Evolutionary conservation across 352 stramenopile genomes (phyloP).

Genomic region (Ophiocytium majus): DNA sequence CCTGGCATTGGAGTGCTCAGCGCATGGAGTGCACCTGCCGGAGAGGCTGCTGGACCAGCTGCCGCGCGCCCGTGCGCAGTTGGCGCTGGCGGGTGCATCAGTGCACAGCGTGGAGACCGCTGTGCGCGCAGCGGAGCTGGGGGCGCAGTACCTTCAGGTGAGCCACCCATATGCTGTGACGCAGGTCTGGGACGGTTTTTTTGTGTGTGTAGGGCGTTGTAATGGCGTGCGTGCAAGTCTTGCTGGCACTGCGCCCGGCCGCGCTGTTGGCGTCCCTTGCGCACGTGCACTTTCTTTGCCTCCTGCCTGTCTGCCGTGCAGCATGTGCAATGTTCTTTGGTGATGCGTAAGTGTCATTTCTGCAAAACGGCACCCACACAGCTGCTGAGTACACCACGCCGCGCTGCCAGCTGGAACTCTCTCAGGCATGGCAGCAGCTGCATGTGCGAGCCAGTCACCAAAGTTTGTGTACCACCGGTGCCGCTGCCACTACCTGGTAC

Average conservation of each 20-base stretch:
- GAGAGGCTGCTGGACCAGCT: conserved; percentile 38
- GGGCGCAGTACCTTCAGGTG: conserved; percentile 51
- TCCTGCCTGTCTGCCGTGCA: background rate
- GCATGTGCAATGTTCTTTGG: no score
- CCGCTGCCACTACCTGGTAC: background rate
- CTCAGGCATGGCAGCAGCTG: background rate
- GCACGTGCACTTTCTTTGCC: background rate
- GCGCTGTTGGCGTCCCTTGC: background rate
- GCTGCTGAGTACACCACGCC: no score
- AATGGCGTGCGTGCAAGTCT: background rate
- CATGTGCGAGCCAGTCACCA: no score
- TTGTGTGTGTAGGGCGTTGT: no score
- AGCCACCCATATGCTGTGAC: background rate
- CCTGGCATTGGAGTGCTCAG: conserved; percentile 29
- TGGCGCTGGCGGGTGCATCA: conserved; percentile 41
- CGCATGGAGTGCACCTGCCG: conserved; percentile 49
- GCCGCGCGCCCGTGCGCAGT: background rate
- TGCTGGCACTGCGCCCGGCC: background rate
- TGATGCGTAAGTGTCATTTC: no score
- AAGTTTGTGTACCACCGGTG: no score
- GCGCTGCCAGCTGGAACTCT: no score
- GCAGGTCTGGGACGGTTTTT: no score
- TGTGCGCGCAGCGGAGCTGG: conserved; percentile 34
- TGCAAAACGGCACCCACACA: no score
- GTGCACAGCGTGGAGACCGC: conserved; percentile 44